phyloP scores from a whole-genome alignment of 352 stramenopile genomes.

The Pseudoperonospora humuli region DNA sequence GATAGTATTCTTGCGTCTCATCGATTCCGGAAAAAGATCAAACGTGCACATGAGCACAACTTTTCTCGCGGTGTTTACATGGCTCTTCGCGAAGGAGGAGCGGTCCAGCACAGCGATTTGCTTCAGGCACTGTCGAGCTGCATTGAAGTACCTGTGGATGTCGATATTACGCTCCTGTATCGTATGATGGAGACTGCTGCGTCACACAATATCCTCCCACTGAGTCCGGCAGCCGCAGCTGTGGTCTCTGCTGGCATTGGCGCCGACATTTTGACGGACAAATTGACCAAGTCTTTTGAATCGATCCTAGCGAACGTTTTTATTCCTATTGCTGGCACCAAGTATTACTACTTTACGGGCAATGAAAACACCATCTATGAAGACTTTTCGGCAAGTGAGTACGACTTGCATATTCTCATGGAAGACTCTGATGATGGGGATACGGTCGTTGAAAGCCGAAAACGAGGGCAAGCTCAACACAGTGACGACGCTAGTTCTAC shows the following conservation, averaged over 20 bases:
- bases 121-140: constrained; percentile 82
- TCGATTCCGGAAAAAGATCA: constrained; percentile 76
- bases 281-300: constrained; percentile 68
- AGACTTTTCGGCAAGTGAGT: constrained; percentile 45
- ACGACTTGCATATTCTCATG: constrained; percentile 56
- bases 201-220: constrained; percentile 17
- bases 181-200: constrained; percentile 59
- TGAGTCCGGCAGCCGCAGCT: constrained; percentile 26
- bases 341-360: constrained; percentile 81
- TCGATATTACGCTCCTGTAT: constrained; percentile 85
- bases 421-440: constrained; percentile 46
- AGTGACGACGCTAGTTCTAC: neutral
- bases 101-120: constrained; percentile 78
- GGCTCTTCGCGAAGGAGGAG: constrained; percentile 58
- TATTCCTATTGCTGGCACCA: constrained; percentile 54
- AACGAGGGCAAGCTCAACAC: constrained; percentile 2
- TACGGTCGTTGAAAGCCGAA: constrained; percentile 4
- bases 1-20: constrained; percentile 29
- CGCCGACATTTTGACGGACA: constrained; percentile 44
- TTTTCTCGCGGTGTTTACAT: constrained; percentile 85
- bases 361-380: constrained; percentile 52
- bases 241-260: constrained; percentile 36
- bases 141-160: constrained; percentile 73
- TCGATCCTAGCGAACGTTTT: constrained; percentile 54
- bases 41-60: constrained; percentile 81